These are phyloP conservation scores for Cryptosporidium parvum DNA, from an alignment of 169 alveolate genomes.

Conservation along the genomic window DNA sequence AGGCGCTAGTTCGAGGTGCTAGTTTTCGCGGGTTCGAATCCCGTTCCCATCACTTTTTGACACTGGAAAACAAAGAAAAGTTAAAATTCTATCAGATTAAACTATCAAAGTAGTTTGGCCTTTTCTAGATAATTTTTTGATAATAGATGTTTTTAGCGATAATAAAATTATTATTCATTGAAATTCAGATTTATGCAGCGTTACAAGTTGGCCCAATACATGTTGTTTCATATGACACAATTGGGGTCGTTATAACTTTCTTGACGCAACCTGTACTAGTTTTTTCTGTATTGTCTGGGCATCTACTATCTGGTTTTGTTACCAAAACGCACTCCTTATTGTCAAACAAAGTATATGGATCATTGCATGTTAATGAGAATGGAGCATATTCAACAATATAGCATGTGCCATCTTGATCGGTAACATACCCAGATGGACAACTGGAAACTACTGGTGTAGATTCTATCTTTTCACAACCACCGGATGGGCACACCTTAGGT, in stretches of 20 bases:
- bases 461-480: slow-evolving; percentile 72
- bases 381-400: slow-evolving; percentile 76
- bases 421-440: slow-evolving; percentile 75
- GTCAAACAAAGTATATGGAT: slow-evolving; percentile 69
- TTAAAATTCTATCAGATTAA: neutral
- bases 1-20: slow-evolving; percentile 79
- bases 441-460: slow-evolving; percentile 71
- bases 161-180: neutral
- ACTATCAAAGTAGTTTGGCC: neutral
- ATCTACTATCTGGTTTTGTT: slow-evolving; percentile 73
- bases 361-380: slow-evolving; percentile 66
- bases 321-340: slow-evolving; percentile 72
- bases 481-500: slow-evolving; percentile 76
- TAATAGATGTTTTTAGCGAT: slow-evolving; percentile 22
- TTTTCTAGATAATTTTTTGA: slow-evolving; percentile 21
- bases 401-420: slow-evolving; percentile 74
- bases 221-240: slow-evolving; percentile 74
- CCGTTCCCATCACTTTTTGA: slow-evolving; percentile 77
- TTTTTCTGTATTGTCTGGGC: slow-evolving; percentile 74
- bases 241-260: slow-evolving; percentile 76
- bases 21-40: slow-evolving; percentile 79
- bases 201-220: slow-evolving; percentile 74
- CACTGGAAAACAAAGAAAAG: neutral
- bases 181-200: slow-evolving; percentile 30
- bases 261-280: slow-evolving; percentile 75